Percentiles rank a stretch among this genome's conserved stretches.
Evolutionary conservation across 2,329 filamentous ascomycete genomes (phyloP).

Genomic region (Orbilia blumenaviensis): DNA sequence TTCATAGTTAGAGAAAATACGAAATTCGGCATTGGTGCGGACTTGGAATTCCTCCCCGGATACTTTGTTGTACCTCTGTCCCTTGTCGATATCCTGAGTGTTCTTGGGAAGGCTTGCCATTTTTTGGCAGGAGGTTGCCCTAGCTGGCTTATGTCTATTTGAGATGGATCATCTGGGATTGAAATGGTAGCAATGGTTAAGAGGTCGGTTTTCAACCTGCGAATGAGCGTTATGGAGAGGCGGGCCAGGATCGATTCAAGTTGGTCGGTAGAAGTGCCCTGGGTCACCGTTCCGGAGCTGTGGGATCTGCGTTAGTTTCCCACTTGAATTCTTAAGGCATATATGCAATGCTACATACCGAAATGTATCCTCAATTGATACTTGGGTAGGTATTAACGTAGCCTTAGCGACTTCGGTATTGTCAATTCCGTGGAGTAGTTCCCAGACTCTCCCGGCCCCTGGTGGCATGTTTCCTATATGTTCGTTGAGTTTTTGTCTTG

Average conservation of each 20-base stretch:
- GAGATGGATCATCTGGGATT: slow-evolving; percentile 52
- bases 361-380: slow-evolving; percentile 95
- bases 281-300: slow-evolving; percentile 67
- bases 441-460: slow-evolving; percentile 75
- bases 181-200: neutral
- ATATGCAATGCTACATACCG: slow-evolving; percentile 62
- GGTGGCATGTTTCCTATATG: slow-evolving; percentile 72
- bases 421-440: slow-evolving; percentile 82
- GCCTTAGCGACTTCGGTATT: slow-evolving; percentile 76
- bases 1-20: slow-evolving; percentile 72
- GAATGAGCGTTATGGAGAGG: slow-evolving; percentile 58
- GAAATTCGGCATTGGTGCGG: slow-evolving; percentile 75
- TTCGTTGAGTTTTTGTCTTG: slow-evolving; percentile 32
- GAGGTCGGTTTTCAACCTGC: slow-evolving; percentile 57
- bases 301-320: slow-evolving; percentile 62
- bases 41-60: slow-evolving; percentile 75
- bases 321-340: slow-evolving; percentile 71
- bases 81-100: slow-evolving; percentile 80
- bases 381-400: slow-evolving; percentile 79
- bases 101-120: slow-evolving; percentile 85
- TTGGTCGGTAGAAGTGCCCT: slow-evolving; percentile 65
- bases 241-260: slow-evolving; percentile 57
- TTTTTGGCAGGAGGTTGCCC: slow-evolving; percentile 54
- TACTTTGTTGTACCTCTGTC: slow-evolving; percentile 68
- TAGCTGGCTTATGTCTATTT: slow-evolving; percentile 49